A percentile compares a stretch with the other conserved stretches of the same genome.
Evolutionary conservation across 495 filamentous ascomycete species (phyloP).

Genomic region (Neurospora terricola): DNA sequence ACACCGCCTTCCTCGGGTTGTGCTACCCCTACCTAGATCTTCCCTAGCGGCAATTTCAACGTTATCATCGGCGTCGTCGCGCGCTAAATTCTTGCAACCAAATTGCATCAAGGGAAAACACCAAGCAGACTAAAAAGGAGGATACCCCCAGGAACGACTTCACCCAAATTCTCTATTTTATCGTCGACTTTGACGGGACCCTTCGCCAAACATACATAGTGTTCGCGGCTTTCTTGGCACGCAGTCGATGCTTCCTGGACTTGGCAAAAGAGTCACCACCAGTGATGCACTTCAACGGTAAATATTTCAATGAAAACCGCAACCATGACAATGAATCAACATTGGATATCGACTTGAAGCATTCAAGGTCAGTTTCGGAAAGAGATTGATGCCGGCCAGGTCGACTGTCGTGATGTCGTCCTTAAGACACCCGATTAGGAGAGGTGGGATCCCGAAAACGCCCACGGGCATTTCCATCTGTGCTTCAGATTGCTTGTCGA

Average conservation of each 20-base stretch:
- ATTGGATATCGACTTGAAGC: neutral
- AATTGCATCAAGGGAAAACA: neutral
- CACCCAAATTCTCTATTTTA: neutral
- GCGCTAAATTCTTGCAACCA: neutral
- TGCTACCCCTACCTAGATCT: neutral
- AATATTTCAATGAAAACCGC: neutral
- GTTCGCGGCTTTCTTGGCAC: neutral
- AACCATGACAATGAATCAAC: neutral
- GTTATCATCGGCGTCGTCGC: neutral
- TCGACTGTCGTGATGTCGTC: neutral
- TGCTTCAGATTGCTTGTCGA: neutral
- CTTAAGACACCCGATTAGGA: neutral
- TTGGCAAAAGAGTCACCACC: neutral
- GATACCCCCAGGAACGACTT: neutral
- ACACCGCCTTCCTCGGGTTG: neutral
- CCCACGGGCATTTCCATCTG: neutral
- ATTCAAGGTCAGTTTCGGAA: neutral
- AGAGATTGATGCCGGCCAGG: neutral
- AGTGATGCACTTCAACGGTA: neutral
- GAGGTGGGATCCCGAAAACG: neutral
- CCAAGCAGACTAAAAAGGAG: neutral
- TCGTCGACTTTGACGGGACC: neutral
- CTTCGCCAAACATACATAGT: neutral
- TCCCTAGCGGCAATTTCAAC: neutral
- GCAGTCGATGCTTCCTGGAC: neutral